These are phyloP conservation scores for Xylariaceae sp. DNA, from an alignment of 2,329 filamentous ascomycete species.

Conservation along the genomic window DNA sequence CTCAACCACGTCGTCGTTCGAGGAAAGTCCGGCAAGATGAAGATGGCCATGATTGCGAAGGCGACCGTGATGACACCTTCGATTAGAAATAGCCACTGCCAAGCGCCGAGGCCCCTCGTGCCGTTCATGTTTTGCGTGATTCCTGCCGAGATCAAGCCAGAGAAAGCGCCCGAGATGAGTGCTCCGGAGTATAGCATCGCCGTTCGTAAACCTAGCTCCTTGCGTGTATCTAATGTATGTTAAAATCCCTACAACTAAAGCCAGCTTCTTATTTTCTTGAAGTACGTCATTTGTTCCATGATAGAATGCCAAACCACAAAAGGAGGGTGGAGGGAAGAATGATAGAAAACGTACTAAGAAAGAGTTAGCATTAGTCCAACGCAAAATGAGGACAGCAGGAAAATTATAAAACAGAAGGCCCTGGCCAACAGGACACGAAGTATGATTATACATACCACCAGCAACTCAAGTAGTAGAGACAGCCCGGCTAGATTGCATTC, in stretches of 20 bases:
- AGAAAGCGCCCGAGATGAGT: conserved; percentile 72
- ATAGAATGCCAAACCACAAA: neutral
- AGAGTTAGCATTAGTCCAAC: conserved; percentile 8
- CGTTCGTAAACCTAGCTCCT: conserved; percentile 67
- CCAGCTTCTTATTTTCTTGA: neutral
- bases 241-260: neutral
- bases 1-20: conserved; percentile 59
- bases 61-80: conserved; percentile 67
- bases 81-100: conserved; percentile 71
- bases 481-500: conserved; percentile 47
- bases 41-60: conserved; percentile 59
- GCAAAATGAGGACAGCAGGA: neutral
- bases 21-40: conserved; percentile 70
- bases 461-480: conserved; percentile 63
- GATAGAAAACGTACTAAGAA: conserved; percentile 13
- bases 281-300: neutral
- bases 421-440: neutral
- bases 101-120: conserved; percentile 58
- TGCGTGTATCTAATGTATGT: conserved; percentile 54
- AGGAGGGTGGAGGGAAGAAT: neutral
- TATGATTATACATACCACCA: conserved; percentile 51
- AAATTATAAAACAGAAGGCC: neutral
- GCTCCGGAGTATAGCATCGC: conserved; percentile 69
- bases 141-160: conserved; percentile 65
- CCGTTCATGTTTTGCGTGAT: conserved; percentile 69